These are phyloP conservation scores for Trichoderma gamsii DNA, from an alignment of 495 filamentous ascomycete genomes.

Conservation along the genomic window DNA sequence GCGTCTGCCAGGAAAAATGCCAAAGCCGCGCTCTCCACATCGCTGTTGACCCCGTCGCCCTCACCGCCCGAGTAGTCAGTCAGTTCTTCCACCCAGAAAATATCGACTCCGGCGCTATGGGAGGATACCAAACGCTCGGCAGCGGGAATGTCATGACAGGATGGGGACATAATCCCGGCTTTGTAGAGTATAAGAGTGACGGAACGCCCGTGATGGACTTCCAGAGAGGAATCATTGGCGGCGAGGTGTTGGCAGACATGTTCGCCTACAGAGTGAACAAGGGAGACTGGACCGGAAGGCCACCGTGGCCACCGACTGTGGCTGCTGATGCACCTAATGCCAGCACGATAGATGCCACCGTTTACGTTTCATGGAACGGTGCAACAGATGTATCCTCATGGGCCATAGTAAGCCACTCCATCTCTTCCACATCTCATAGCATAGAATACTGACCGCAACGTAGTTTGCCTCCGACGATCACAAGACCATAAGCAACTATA, in stretches of 20 bases:
- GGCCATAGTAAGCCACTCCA: conserved; percentile 21
- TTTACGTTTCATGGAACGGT: conserved; percentile 30
- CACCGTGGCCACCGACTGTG: conserved; percentile 20
- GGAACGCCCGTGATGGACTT: conserved; percentile 24
- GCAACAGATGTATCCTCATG: conserved; percentile 25
- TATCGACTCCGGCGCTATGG: conserved; percentile 33
- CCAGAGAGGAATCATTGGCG: conserved; percentile 20
- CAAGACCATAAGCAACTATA: conserved; percentile 18
- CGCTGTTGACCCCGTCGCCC: conserved; percentile 34
- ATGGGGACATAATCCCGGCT: conserved; percentile 43
- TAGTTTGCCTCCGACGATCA: conserved; percentile 15
- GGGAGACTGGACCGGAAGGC: conserved; percentile 23
- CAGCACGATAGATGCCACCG: conserved; percentile 11
- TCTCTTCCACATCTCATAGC: not conserved
- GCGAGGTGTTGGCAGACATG: conserved; percentile 4
- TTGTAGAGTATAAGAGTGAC: conserved; percentile 40
- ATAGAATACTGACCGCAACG: not conserved
- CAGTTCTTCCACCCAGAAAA: conserved; percentile 22
- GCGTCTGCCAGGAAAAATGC: conserved; percentile 16
- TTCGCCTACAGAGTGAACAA: conserved; percentile 25
- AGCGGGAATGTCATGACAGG: conserved; percentile 43
- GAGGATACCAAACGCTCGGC: conserved; percentile 39
- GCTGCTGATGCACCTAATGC: conserved; percentile 13
- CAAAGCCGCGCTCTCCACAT: conserved; percentile 37
- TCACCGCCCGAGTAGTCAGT: conserved; percentile 26